Evolutionary conservation across 441 rosid species (phyloP), one percentile per base, ranked within the genome.

Genomic region (Brassica balearica): DNA sequence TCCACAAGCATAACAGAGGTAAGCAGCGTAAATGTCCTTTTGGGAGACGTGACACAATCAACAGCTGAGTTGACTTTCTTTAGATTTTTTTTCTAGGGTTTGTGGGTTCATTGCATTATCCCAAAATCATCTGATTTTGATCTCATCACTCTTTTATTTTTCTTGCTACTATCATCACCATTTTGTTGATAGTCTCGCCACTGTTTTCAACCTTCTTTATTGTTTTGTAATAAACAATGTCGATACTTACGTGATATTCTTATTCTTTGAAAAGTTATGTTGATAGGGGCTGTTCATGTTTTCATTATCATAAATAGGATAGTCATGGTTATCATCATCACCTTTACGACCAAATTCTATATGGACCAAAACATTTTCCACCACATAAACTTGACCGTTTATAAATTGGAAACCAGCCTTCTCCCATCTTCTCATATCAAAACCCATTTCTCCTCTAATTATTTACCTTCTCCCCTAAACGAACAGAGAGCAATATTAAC

Each of bases 251-350:
- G 71, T 68, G 29, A 73, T 64, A 68, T 78, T 72, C 23, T 19
- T 67, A 6, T 62, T 20, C 38, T 51, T 48, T 9, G 0, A 48
- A 78, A 73, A 60, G 48, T 34, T 73, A 67, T 11, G 20, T 46
- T 79, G 76, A 74, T 63, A 74, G 75, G 71, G 36, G 72, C 71
- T 69, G 46, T 79, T 41, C 71, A 74, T 69, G 53, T 55, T 65
- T 62, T 62, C 55, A 63, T 46, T 65, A 59, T 70, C 68, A 70
- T 74, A 74, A 73, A 69, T 38, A 79, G 78, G 65, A 56, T 70
- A 69, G 80, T 75, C 80, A 66, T 80, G 76, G 76, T 75, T 34
- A 74, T 74, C 68, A 80, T 71, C 60, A 80, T 80, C 48, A 71
- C 76, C 17, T 65, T 63, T 19, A 29, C 17, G 78, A 79, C 75